phyloP scores from a whole-genome alignment of 352 stramenopile genomes.

The Phytophthora cryptogea region DNA sequence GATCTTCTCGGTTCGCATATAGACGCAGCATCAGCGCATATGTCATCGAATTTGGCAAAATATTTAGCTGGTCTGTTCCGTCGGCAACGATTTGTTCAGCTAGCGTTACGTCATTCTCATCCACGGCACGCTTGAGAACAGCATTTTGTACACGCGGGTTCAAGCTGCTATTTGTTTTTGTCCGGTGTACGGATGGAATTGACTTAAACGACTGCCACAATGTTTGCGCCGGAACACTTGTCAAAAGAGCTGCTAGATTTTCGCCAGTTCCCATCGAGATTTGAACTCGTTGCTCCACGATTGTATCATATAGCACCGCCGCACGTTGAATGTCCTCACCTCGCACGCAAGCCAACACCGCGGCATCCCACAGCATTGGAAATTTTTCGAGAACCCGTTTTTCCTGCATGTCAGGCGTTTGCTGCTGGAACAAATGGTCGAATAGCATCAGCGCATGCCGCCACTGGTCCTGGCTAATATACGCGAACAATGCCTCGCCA shows the following conservation, averaged over 20 bases:
- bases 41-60: conserved; percentile 71
- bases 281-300: conserved; percentile 39
- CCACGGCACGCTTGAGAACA: conserved; percentile 58
- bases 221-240: conserved; percentile 42
- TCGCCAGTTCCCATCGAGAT: conserved; percentile 60
- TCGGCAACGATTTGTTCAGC: conserved; percentile 60
- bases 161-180: conserved; percentile 25
- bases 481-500: conserved; percentile 69
- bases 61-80: conserved; percentile 37
- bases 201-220: conserved; percentile 61
- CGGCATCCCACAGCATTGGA: conserved; percentile 71
- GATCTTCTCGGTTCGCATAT: conserved; percentile 52
- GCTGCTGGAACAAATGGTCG: conserved; percentile 64
- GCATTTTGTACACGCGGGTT: conserved; percentile 63
- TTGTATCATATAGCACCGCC: conserved; percentile 47
- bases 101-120: conserved; percentile 50
- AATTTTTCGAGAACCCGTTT: conserved; percentile 48
- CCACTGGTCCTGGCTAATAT: conserved; percentile 68
- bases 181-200: conserved; percentile 53
- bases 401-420: conserved; percentile 42
- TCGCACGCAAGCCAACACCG: conserved; percentile 50
- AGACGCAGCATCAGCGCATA: conserved; percentile 75
- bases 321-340: conserved; percentile 55
- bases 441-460: conserved; percentile 75
- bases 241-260: conserved; percentile 48